Base-by-base conservation (phyloP, 139 green algal species). In the Coelastrella sp. region DNA sequence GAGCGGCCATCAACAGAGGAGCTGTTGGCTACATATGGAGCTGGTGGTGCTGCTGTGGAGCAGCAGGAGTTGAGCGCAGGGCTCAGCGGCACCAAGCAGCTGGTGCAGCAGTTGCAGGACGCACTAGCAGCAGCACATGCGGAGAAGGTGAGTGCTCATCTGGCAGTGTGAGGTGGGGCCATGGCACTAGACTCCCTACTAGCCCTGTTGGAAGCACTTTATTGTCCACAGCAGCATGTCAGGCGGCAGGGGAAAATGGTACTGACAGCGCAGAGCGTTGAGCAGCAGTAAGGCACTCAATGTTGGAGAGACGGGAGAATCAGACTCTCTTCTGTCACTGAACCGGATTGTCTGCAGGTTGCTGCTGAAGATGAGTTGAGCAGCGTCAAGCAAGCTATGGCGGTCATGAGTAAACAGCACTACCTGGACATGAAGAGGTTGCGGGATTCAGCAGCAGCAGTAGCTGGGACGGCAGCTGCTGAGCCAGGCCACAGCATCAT, bases 341-440 rank as follows among this genome's bases (percentile, higher is more conserved):
- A 49, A 49, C 3, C 35, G 1, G 35, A 49, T 49, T 70, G 63
- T 35, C 8, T 80, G 63, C 84, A 87, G 87, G 15, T 87, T 82
- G 66, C 78, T 20, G 17, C 66, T 65, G 87, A 87, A 20, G 78
- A 91, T 58, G 87, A 91, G 87, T 66, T 91, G 17, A 81, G 22
- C 22, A 72, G 14, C 12, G 65, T 91, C 35, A 91, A 91, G n/a
- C 74, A 86, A 63, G 70, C 87, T 7, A 82, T 91, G 87, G 87
- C 87, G 12, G 56, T 65, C 7, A 87, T 91, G 87, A 91, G 76
- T 65, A 78, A 63, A 65, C 87, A 91, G 87, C 87, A 91, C 78
- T 91, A 82, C 63, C 19, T 82, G 25, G 87, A 91, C 63, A 58
- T 87, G 19, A 80, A 87, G 14, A 65, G 78, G 61, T 20, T 76